These are phyloP conservation scores for Triticum timopheevii DNA, from an alignment of 176 grass and related monocot species.

Conservation along the genomic window DNA sequence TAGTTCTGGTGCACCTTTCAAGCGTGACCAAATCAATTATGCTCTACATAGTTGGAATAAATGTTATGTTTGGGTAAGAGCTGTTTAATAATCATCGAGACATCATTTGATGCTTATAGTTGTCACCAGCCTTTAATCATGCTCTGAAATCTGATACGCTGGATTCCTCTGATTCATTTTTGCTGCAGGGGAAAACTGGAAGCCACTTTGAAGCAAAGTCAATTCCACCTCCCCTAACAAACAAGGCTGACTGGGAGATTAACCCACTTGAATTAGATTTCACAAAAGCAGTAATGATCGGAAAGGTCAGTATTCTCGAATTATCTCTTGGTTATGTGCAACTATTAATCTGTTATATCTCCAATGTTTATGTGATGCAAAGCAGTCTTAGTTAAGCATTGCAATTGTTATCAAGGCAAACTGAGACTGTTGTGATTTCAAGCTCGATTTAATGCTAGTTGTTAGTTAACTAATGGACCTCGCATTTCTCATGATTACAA, in stretches of 20 bases:
- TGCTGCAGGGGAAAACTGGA: slow-evolving; percentile 86
- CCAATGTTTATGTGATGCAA: background rate
- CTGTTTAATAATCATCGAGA: background rate
- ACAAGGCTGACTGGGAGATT: slow-evolving; percentile 99
- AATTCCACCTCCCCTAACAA: slow-evolving; percentile 92
- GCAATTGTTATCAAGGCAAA: background rate
- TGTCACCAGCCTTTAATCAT: background rate
- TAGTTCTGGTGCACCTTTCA: slow-evolving; percentile 15
- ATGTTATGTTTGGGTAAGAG: background rate
- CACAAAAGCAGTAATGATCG: slow-evolving; percentile 60
- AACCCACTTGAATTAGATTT: slow-evolving; percentile 93
- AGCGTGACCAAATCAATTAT: slow-evolving; percentile 27
- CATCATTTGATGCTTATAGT: slow-evolving; percentile 14
- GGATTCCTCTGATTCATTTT: slow-evolving; percentile 27
- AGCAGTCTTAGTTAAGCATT: background rate
- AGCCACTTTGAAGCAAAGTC: slow-evolving; percentile 98
- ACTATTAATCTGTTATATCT: background rate
- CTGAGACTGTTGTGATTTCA: background rate
- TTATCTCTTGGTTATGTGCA: background rate
- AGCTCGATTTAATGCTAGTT: background rate
- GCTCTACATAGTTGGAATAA: background rate
- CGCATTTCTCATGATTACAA: background rate
- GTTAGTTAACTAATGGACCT: background rate
- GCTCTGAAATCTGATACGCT: background rate
- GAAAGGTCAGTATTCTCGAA: slow-evolving; percentile 65